phyloP scores from a whole-genome alignment of 805 yeast species.

The Candida stauntonica region DNA sequence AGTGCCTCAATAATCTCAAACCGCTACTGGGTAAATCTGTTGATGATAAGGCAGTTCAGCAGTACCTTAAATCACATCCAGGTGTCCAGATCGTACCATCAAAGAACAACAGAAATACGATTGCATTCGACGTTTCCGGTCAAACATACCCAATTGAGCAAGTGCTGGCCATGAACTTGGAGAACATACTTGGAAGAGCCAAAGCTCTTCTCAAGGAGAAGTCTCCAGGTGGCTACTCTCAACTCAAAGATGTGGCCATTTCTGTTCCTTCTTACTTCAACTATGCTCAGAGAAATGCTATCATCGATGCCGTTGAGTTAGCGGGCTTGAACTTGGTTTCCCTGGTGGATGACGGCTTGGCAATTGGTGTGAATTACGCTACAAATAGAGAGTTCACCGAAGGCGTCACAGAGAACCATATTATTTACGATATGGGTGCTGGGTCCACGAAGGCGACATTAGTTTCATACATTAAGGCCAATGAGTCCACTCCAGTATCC shows the following conservation, averaged over 20 bases:
- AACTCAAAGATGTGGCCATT: slow-evolving; percentile 62
- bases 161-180: slow-evolving; percentile 74
- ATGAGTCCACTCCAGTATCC: slow-evolving; percentile 36
- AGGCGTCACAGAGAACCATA: slow-evolving; percentile 48
- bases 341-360: slow-evolving; percentile 86
- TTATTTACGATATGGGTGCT: slow-evolving; percentile 89
- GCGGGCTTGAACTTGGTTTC: slow-evolving; percentile 64
- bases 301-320: slow-evolving; percentile 65
- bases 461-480: slow-evolving; percentile 52
- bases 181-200: slow-evolving; percentile 63
- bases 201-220: slow-evolving; percentile 51
- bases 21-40: slow-evolving; percentile 61
- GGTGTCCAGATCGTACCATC: slow-evolving; percentile 48
- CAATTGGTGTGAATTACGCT: slow-evolving; percentile 81
- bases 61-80: slow-evolving; percentile 52
- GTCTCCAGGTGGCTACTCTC: slow-evolving; percentile 43
- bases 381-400: slow-evolving; percentile 44
- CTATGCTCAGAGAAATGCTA: slow-evolving; percentile 62
- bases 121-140: slow-evolving; percentile 51
- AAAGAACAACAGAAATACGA: slow-evolving; percentile 44
- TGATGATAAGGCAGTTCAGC: slow-evolving; percentile 41
- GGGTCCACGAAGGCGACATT: slow-evolving; percentile 86
- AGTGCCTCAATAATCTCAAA: slow-evolving; percentile 65
- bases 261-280: slow-evolving; percentile 73
- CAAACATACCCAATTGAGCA: slow-evolving; percentile 66